Base-by-base conservation (phyloP, 768 basidiomycete species). In the Mycena latifolia region DNA sequence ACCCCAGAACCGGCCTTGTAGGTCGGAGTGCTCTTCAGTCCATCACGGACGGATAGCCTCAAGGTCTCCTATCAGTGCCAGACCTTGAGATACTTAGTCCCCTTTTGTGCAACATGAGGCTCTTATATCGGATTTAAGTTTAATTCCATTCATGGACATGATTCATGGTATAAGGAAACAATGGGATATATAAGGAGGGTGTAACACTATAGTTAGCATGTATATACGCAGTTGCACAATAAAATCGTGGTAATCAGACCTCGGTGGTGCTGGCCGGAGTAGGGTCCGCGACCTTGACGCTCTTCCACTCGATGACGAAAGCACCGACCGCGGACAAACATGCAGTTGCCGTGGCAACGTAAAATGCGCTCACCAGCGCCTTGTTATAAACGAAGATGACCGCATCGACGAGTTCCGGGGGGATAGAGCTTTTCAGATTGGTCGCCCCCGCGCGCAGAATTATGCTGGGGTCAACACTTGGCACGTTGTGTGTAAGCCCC, bases 371-470 rank as follows among this genome's bases (percentile, higher is more conserved):
- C 33, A 64, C 54, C 31, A 69, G 48, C 47, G 67, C 67, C 47
- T 52, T 18, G 35, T 69, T 69, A 37, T 69, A 69, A 9, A 65
- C 60, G 2, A 33, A 9, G 18, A 65, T 29, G 1, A 69, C 59
- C 0, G 53, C 58, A 9, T 11, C 41, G 1, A 69, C 33, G 7
- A 58, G n/a, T 8, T 55, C 37, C 5, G 57, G 47, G 3, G 41
- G 8, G 2, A 69, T 52, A 0, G 59, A 46, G 35, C 51, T 22
- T 25, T 61, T 45, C 20, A 69, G 55, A 31, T 45, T 61, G 28
- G 67, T 69, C 31, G 67, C 67, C n/a, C 67, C 67, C 12, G 67
- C 59, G 20, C 54, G 47, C 9, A 65, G 55, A 9, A 69, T 47
- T 27, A 53, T 41, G 17, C 2, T 35, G 11, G 63, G 67, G 43